Evolutionary conservation across 2,329 filamentous ascomycete genomes (phyloP).

Genomic region (Aspergillus pseudoglaucus): DNA sequence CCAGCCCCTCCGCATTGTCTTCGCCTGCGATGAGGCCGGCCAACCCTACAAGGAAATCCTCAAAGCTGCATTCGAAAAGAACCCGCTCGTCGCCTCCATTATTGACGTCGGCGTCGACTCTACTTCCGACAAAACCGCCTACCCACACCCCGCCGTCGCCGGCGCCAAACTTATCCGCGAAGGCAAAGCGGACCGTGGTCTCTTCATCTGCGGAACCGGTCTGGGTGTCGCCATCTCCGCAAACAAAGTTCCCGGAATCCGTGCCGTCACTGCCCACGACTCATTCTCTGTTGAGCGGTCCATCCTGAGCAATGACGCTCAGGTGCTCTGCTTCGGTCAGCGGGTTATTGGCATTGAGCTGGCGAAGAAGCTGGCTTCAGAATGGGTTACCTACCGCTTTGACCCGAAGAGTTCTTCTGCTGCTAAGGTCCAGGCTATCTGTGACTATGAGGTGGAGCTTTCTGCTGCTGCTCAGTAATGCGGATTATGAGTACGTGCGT

Average conservation of each 20-base stretch:
- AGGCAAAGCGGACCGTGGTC: conserved; percentile 62
- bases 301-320: conserved; percentile 76
- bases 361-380: conserved; percentile 66
- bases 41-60: conserved; percentile 72
- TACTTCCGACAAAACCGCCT: conserved; percentile 67
- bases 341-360: conserved; percentile 75
- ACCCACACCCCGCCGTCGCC: conserved; percentile 69
- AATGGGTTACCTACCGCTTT: conserved; percentile 81
- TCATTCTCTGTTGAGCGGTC: conserved; percentile 76
- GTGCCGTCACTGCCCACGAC: conserved; percentile 86
- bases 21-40: conserved; percentile 66
- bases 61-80: conserved; percentile 63
- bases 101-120: conserved; percentile 67
- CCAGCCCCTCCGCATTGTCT: conserved; percentile 51
- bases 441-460: conserved; percentile 37
- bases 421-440: conserved; percentile 50
- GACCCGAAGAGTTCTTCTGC: conserved; percentile 60
- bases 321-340: conserved; percentile 82
- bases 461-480: conserved; percentile 7
- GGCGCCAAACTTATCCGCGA: conserved; percentile 53
- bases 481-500: background rate
- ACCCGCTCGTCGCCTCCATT: conserved; percentile 60
- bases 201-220: conserved; percentile 76
- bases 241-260: conserved; percentile 77
- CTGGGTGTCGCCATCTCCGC: conserved; percentile 82